Base-by-base conservation (phyloP, 2,329 filamentous ascomycete genomes). In the Cordyceps farinosa region DNA sequence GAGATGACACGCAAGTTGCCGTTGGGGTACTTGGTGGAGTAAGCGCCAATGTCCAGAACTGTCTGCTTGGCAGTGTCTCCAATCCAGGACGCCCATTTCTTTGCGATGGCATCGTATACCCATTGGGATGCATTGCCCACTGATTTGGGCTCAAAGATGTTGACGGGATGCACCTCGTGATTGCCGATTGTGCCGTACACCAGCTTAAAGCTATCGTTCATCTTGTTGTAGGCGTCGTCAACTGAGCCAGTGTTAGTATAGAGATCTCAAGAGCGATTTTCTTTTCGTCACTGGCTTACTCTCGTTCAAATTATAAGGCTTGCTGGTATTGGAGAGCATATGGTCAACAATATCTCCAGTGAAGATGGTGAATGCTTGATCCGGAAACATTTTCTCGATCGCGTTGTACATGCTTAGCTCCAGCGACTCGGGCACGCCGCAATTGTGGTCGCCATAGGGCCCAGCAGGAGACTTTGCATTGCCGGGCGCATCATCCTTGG, bases 281-380 rank as follows among this genome's bases (percentile, higher is more conserved):
- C 9, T 15, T 32, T 34, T 7, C 13, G 13, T 17, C 11, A 7
- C 22, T 11, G 17, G 61, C 71, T 59, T 61, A 76, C 75, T 75
- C 50, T 69, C 65, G 7, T 72, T 61, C 38, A 69, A 62, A 42
- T 77, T 77, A 59, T 73, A 72, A n/a, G 69, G 59, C 53, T 71
- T 56, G 34, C 74, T 76, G 5, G 79, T 81, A 63, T 78, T 75
- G 78, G 80, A 82, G 45, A 82, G 67, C 4, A 76, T 78, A 61
- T 84, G 82, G 63, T 85, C 81, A 7, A 86, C 76, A 30, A 87
- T 78, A 64, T 87, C 85, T 6, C 85, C 85, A 0, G 84, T 87
- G 72, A 85, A 87, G 55, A 87, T 78, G 27, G 78, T 75, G 64
- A 87, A 84, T 2, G 77, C 76, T 0, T 82, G 79, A 62, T 83